Conservation (phyloP, 306 rosid species). For the Cucumis cinereus region DNA sequence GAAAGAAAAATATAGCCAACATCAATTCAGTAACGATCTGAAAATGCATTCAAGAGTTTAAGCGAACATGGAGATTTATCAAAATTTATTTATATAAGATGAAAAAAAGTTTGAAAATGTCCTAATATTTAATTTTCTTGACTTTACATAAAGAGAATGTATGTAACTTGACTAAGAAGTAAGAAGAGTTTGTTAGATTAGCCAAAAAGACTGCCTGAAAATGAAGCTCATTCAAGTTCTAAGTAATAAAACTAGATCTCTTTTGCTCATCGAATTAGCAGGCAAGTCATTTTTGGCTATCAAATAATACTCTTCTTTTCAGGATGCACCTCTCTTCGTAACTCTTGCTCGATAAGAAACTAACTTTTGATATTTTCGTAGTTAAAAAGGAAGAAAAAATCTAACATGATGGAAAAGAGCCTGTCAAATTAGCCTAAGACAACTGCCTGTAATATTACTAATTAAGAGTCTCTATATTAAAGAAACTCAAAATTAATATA, state of each 20-base stretch:
- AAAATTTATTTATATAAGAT: too few relatives aligned
- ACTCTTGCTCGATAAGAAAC: neutral
- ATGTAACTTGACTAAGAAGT: neutral
- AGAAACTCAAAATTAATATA: neutral
- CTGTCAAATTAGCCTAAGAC: constrained; percentile 14
- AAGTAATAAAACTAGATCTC: neutral
- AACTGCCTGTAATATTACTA: constrained; percentile 7
- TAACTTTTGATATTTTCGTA: neutral
- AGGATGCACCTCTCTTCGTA: neutral
- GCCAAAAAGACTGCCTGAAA: neutral
- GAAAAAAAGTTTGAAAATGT: too few relatives aligned
- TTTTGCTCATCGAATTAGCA: neutral
- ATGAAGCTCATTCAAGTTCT: neutral
- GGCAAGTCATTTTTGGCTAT: neutral
- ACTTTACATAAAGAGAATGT: too few relatives aligned
- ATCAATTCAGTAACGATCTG: too few relatives aligned
- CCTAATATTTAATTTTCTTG: too few relatives aligned
- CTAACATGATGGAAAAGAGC: constrained; percentile 13
- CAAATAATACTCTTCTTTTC: neutral
- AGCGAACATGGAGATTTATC: too few relatives aligned
- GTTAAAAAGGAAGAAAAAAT: constrained; percentile 6
- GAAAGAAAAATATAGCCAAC: too few relatives aligned
- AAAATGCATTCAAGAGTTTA: too few relatives aligned
- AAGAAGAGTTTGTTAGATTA: neutral
- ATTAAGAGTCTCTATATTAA: neutral